A percentile compares a stretch with the other conserved stretches of the same genome.
phyloP scores from a whole-genome alignment of 179 eudicot species.

The Corrigiola litoralis region DNA sequence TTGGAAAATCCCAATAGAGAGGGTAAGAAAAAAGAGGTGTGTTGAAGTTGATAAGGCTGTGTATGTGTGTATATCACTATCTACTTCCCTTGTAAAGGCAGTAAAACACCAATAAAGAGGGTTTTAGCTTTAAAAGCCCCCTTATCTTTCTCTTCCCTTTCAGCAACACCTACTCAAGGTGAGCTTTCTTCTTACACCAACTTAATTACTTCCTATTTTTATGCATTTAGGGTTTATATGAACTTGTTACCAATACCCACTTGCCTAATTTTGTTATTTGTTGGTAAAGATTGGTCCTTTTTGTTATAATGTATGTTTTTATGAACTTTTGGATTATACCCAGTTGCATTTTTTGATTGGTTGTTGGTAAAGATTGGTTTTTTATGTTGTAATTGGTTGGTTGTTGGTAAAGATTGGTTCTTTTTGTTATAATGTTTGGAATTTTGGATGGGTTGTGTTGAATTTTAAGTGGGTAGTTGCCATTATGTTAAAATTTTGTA shows the following conservation, averaged over 20 bases:
- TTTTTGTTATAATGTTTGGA: conserved; percentile 3
- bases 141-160: background rate
- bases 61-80: background rate
- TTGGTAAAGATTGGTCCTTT: background rate
- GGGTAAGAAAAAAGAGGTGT: background rate
- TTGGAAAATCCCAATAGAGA: background rate
- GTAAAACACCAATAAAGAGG: background rate
- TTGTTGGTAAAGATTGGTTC: background rate
- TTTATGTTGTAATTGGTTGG: conserved; percentile 5
- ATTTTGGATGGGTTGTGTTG: conserved; percentile 12
- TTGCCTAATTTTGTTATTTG: background rate
- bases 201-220: background rate
- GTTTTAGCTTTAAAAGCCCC: conserved; percentile 8
- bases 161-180: conserved; percentile 10
- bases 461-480: conserved; percentile 14
- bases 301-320: conserved; percentile 3
- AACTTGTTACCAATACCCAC: background rate
- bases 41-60: conserved; percentile 33
- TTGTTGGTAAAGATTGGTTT: background rate
- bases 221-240: conserved; percentile 12
- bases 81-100: background rate
- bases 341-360: no score
- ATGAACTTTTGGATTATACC: no score
- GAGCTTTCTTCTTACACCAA: background rate
- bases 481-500: background rate